Evolutionary conservation across 331 rosid genomes (phyloP).

Genomic region (Rosa hybrid): DNA sequence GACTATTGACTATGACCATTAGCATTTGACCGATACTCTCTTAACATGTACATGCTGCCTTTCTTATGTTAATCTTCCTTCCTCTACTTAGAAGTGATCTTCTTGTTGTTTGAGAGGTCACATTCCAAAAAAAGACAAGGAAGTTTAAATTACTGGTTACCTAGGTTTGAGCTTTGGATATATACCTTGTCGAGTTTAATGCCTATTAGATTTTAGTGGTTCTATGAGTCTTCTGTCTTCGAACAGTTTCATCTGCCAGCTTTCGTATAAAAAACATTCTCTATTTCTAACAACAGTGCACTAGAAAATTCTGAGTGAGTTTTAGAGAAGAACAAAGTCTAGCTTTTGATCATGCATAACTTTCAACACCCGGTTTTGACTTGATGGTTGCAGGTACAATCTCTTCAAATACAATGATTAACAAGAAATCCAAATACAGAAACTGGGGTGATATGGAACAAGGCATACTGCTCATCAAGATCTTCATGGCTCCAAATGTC

Average conservation of each 20-base stretch:
- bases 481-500: conserved; percentile 3
- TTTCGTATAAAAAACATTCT: neutral
- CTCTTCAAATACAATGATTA: neutral
- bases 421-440: neutral
- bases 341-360: neutral
- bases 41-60: neutral
- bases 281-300: neutral
- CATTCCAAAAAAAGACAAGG: neutral
- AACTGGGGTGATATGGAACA: neutral
- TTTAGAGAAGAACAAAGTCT: neutral
- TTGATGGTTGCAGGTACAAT: neutral
- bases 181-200: neutral
- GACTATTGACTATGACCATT: no score
- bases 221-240: neutral
- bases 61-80: neutral
- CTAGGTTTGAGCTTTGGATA: neutral
- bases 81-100: neutral
- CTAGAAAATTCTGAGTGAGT: neutral
- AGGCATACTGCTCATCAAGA: conserved; percentile 8
- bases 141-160: neutral
- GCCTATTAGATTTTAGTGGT: neutral
- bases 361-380: neutral
- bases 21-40: no score
- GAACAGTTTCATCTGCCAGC: neutral
- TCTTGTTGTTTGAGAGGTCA: neutral